phyloP scores from a whole-genome alignment of 176 grass and related monocot genomes.

The Otatea glauca region DNA sequence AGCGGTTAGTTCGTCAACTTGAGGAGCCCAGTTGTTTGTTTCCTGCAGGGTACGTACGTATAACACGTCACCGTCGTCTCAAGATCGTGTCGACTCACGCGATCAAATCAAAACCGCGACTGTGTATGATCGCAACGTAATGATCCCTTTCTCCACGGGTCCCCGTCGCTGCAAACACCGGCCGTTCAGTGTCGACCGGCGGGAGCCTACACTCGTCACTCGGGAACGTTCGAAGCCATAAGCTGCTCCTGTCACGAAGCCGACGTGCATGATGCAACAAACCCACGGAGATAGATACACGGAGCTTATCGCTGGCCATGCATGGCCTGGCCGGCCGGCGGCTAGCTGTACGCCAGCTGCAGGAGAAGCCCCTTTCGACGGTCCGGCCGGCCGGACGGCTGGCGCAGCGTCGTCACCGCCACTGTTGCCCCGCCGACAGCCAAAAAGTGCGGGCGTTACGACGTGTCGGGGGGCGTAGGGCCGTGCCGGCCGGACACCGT shows the following conservation, averaged over 20 bases:
- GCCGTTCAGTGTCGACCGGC: background rate
- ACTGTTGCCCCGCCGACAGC: constrained; percentile 30
- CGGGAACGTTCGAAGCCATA: background rate
- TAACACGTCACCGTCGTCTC: constrained; percentile 5
- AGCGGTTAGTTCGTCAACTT: constrained; percentile 20
- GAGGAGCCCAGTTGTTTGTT: constrained; percentile 27
- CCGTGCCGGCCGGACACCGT: background rate
- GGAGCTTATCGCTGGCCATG: background rate
- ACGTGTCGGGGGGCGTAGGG: constrained; percentile 15
- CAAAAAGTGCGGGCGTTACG: background rate
- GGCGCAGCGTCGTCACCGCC: constrained; percentile 5
- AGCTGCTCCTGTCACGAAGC: constrained; percentile 1
- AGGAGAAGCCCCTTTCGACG: background rate
- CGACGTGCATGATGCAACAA: background rate
- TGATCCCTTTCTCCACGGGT: background rate
- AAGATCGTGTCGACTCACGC: background rate
- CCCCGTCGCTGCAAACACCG: background rate
- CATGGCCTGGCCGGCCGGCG: background rate
- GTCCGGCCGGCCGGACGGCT: background rate
- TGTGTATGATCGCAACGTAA: background rate
- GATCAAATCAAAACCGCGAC: background rate
- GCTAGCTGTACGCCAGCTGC: background rate
- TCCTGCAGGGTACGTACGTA: constrained; percentile 28
- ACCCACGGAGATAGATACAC: background rate
- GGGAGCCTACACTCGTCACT: background rate